Conservation (phyloP, 2,329 filamentous ascomycete genomes). For the Colletotrichum gloeosporioides region DNA sequence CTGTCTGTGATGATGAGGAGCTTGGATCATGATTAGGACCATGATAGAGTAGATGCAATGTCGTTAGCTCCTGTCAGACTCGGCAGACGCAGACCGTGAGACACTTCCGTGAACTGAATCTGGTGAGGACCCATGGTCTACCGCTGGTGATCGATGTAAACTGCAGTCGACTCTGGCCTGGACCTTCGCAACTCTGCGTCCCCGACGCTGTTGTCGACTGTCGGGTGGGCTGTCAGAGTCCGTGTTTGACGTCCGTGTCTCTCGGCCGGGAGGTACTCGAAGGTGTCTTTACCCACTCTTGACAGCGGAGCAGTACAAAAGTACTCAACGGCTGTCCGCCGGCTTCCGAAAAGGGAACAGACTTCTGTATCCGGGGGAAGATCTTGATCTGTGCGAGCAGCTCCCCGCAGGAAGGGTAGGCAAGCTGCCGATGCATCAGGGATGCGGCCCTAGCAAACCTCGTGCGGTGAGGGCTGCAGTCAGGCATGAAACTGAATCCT, state of each 20-base stretch:
- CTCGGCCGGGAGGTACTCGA: neutral
- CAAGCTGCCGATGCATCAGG: neutral
- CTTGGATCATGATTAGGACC: neutral
- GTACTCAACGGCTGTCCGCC: neutral
- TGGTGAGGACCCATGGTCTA: neutral
- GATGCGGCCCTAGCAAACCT: neutral
- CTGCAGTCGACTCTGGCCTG: neutral
- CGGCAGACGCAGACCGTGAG: neutral
- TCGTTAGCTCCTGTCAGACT: neutral
- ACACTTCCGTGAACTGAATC: neutral
- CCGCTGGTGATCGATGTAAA: neutral
- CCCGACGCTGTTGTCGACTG: neutral
- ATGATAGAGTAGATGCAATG: neutral
- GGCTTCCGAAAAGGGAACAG: neutral
- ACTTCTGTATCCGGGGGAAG: neutral
- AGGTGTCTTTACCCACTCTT: neutral
- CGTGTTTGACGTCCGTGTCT: neutral
- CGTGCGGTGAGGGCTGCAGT: neutral
- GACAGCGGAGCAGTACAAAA: neutral
- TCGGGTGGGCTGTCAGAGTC: neutral
- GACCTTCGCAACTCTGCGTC: conserved; percentile 1
- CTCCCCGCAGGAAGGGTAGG: neutral
- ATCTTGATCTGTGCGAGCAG: neutral
- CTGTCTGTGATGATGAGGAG: neutral
- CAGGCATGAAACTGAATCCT: neutral